phyloP scores from a whole-genome alignment of 129 eudicot species.

The Glebionis coronaria region DNA sequence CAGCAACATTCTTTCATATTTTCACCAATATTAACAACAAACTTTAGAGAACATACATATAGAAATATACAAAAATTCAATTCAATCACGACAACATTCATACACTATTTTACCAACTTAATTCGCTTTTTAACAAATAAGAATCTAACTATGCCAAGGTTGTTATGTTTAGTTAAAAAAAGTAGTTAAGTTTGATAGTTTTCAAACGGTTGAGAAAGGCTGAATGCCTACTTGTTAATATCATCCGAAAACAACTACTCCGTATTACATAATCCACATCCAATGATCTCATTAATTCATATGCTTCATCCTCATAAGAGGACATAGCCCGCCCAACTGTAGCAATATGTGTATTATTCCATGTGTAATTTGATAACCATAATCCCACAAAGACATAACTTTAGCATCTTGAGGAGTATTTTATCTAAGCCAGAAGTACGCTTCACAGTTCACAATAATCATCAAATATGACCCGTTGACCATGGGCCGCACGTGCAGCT shows the following conservation, averaged over 20 bases:
- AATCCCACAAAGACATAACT: slow-evolving; percentile 98
- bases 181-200: no score
- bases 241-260: no score
- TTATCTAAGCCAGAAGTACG: slow-evolving; percentile 86
- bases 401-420: slow-evolving; percentile 94
- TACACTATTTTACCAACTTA: no score
- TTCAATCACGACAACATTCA: no score
- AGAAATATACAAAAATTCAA: no score
- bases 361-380: slow-evolving; percentile 93
- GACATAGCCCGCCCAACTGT: slow-evolving; percentile 97
- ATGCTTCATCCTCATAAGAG: slow-evolving; percentile 91
- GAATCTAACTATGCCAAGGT: no score
- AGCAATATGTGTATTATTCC: slow-evolving; percentile 96
- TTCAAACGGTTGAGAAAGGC: background rate
- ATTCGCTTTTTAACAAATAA: no score
- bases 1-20: no score
- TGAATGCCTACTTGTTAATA: slow-evolving; percentile 69
- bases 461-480: slow-evolving; percentile 83
- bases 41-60: no score
- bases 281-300: slow-evolving; percentile 82
- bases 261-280: slow-evolving; percentile 96
- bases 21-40: no score
- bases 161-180: no score
- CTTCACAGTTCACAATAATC: slow-evolving; percentile 95
- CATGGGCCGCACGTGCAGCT: slow-evolving; percentile 89